Conservation (phyloP, 208 protist genomes). For the Leishmania braziliensis region DNA sequence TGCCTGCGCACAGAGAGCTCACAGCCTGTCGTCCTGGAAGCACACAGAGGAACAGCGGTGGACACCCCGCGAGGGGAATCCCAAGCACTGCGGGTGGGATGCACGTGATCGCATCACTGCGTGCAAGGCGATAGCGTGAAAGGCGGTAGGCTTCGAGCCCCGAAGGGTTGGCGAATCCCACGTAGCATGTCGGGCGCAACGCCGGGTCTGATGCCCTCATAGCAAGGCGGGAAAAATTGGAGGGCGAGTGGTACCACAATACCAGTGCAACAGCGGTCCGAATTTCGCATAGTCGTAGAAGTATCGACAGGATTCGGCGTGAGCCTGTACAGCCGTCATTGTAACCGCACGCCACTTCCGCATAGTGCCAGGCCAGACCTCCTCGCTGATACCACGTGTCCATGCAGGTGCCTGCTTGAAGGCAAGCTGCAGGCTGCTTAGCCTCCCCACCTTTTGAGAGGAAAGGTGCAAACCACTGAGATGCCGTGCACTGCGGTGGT, state of each 20-base stretch:
- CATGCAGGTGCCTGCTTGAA: background rate
- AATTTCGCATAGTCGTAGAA: background rate
- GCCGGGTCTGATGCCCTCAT: too few relatives aligned
- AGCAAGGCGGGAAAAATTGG: too few relatives aligned
- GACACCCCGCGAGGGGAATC: too few relatives aligned
- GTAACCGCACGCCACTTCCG: background rate
- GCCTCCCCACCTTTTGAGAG: background rate
- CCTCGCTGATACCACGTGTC: background rate
- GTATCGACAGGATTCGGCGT: background rate
- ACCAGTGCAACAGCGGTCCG: too few relatives aligned
- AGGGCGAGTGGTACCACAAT: background rate
- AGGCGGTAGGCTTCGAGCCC: background rate
- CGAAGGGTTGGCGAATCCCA: background rate
- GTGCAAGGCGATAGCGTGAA: too few relatives aligned
- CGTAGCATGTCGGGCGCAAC: background rate
- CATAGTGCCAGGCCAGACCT: background rate
- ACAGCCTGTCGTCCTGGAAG: too few relatives aligned
- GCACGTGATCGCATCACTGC: too few relatives aligned
- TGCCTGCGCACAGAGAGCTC: too few relatives aligned
- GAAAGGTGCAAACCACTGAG: background rate
- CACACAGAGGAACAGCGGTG: too few relatives aligned
- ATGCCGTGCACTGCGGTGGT: background rate
- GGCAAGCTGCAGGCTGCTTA: background rate
- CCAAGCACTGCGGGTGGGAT: too few relatives aligned
- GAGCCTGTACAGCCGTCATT: background rate